Conservation (phyloP, 2,329 filamentous ascomycete species). For the Sphaerulina vaccinii region DNA sequence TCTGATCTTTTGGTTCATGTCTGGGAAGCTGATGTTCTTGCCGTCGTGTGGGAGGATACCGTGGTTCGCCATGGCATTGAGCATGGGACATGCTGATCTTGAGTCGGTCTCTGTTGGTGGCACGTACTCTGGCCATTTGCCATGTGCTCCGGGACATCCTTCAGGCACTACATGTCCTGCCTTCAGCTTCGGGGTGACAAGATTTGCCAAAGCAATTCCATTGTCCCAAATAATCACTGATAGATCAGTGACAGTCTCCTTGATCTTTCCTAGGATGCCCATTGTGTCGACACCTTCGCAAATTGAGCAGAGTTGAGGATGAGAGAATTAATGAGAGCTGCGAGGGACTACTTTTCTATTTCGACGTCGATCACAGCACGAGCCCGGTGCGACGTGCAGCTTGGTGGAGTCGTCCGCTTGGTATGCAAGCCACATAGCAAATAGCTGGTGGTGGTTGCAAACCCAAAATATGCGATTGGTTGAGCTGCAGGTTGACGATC, state of each 20-base stretch:
- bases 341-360: constrained; percentile 5
- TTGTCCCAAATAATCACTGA: constrained; percentile 44
- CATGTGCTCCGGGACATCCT: constrained; percentile 37
- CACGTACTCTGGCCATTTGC: constrained; percentile 38
- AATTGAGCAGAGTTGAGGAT: neutral
- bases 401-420: constrained; percentile 7
- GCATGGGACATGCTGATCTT: constrained; percentile 32
- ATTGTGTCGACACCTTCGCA: constrained; percentile 13
- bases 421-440: constrained; percentile 9
- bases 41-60: constrained; percentile 34
- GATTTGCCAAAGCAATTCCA: constrained; percentile 40
- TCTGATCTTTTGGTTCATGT: constrained; percentile 30
- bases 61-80: constrained; percentile 35
- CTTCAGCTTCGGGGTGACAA: constrained; percentile 40
- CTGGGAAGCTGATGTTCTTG: constrained; percentile 32
- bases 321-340: too few relatives aligned
- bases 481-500: constrained; percentile 12
- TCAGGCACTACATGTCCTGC: constrained; percentile 39
- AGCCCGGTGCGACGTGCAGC: constrained; percentile 7
- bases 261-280: constrained; percentile 27
- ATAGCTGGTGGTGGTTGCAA: constrained; percentile 7
- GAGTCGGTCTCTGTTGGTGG: constrained; percentile 41
- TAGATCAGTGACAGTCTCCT: constrained; percentile 36
- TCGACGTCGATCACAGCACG: constrained; percentile 10
- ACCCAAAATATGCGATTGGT: constrained; percentile 10